These are phyloP conservation scores for Pseudozyma sp. DNA, from an alignment of 1,284 basidiomycete species.

Conservation along the genomic window DNA sequence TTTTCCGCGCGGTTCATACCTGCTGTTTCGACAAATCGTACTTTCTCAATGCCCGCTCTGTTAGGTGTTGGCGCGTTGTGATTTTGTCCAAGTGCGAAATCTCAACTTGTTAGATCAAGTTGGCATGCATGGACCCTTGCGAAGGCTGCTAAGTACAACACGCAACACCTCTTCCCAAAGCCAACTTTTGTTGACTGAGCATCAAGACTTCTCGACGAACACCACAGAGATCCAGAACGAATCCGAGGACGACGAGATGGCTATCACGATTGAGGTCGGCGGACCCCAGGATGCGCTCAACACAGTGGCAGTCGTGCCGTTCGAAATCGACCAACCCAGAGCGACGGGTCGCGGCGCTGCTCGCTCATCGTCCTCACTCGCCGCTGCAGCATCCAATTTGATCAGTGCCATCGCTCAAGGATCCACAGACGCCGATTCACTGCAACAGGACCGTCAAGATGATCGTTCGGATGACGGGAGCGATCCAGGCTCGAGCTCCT, in stretches of 20 bases:
- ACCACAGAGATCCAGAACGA: background rate
- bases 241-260: constrained; percentile 11
- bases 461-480: constrained; percentile 7
- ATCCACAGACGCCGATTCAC: background rate
- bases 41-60: too few relatives aligned
- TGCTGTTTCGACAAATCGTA: too few relatives aligned
- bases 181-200: background rate
- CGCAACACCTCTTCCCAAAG: background rate
- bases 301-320: constrained; percentile 40
- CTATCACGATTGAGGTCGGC: background rate
- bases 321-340: constrained; percentile 4
- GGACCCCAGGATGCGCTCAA: constrained; percentile 11
- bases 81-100: background rate
- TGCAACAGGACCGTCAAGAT: background rate
- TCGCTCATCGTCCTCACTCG: constrained; percentile 13
- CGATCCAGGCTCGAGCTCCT: constrained; percentile 38
- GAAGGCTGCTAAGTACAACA: background rate
- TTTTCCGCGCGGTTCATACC: too few relatives aligned
- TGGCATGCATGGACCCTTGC: constrained; percentile 12
- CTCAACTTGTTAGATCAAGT: background rate
- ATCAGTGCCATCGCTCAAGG: constrained; percentile 46
- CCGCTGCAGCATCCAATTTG: constrained; percentile 34
- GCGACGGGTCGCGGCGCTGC: constrained; percentile 5
- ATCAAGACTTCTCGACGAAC: background rate
- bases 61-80: too few relatives aligned